Conservation (phyloP, 1,284 basidiomycete species). For the Ustilago trichophora region DNA sequence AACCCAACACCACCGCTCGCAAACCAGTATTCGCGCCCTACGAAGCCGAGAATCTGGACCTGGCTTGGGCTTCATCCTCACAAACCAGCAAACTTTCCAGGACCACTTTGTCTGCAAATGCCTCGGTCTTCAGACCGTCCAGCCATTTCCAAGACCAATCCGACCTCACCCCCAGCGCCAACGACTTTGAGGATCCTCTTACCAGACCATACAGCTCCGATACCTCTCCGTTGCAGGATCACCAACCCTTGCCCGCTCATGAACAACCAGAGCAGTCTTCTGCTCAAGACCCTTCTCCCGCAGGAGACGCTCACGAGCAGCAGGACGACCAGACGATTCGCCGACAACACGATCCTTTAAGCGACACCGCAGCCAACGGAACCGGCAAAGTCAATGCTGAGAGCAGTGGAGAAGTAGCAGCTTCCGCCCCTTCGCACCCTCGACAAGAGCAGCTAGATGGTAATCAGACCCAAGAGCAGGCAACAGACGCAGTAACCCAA, state of each 20-base stretch:
- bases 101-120: constrained; percentile 15
- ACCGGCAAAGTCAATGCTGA: too few relatives aligned
- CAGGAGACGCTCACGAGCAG: too few relatives aligned
- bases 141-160: constrained; percentile 2
- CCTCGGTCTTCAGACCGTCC: constrained; percentile 28
- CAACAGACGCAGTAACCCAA: neutral
- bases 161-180: neutral
- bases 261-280: neutral
- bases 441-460: neutral
- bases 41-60: constrained; percentile 25
- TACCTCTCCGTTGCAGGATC: neutral
- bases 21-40: constrained; percentile 25
- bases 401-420: too few relatives aligned
- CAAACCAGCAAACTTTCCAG: constrained; percentile 7
- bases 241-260: neutral
- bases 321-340: neutral
- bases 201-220: constrained; percentile 19
- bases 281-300: too few relatives aligned
- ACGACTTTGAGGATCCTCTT: constrained; percentile 29
- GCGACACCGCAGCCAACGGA: neutral
- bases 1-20: constrained; percentile 5
- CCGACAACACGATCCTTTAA: neutral
- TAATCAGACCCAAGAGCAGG: neutral
- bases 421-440: too few relatives aligned
- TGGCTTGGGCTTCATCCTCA: constrained; percentile 23